Evolutionary conservation across 257 asterid species (phyloP).

Genomic region (Nicotiana otophora): DNA sequence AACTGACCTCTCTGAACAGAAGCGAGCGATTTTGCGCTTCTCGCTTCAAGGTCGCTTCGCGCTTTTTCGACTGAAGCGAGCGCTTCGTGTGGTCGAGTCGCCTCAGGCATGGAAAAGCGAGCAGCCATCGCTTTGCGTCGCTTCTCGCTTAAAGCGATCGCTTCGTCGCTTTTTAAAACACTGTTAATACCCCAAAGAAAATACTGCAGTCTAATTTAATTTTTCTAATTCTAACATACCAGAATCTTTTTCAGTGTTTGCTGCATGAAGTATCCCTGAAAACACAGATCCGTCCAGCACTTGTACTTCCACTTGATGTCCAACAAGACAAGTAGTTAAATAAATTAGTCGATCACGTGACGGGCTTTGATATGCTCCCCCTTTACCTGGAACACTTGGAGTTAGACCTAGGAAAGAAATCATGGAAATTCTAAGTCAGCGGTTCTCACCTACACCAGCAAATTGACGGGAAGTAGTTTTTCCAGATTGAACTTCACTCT

Average conservation of each 20-base stretch:
- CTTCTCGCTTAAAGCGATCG: too few species aligned
- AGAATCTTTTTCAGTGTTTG: slow-evolving; percentile 66
- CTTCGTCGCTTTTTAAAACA: too few species aligned
- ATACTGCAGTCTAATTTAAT: background rate
- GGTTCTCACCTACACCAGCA: slow-evolving; percentile 46
- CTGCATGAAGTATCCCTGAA: slow-evolving; percentile 81
- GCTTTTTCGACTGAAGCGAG: too few species aligned
- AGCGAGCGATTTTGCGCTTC: too few species aligned
- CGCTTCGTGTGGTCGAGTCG: too few species aligned
- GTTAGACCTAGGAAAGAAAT: background rate
- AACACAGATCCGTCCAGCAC: slow-evolving; percentile 78
- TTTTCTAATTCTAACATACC: slow-evolving; percentile 42
- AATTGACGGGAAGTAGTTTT: slow-evolving; percentile 40
- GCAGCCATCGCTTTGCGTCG: too few species aligned
- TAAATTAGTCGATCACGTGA: slow-evolving; percentile 68
- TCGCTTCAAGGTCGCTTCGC: too few species aligned
- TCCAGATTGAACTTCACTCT: slow-evolving; percentile 38
- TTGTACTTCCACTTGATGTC: slow-evolving; percentile 94
- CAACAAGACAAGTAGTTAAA: slow-evolving; percentile 68
- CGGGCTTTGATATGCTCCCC: slow-evolving; percentile 45
- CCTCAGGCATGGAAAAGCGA: too few species aligned
- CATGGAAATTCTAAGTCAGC: slow-evolving; percentile 2
- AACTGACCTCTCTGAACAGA: too few species aligned
- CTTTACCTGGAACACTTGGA: slow-evolving; percentile 46
- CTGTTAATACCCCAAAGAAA: background rate